phyloP scores from a whole-genome alignment of 2,329 filamentous ascomycete species.

The Bisporella sp. region DNA sequence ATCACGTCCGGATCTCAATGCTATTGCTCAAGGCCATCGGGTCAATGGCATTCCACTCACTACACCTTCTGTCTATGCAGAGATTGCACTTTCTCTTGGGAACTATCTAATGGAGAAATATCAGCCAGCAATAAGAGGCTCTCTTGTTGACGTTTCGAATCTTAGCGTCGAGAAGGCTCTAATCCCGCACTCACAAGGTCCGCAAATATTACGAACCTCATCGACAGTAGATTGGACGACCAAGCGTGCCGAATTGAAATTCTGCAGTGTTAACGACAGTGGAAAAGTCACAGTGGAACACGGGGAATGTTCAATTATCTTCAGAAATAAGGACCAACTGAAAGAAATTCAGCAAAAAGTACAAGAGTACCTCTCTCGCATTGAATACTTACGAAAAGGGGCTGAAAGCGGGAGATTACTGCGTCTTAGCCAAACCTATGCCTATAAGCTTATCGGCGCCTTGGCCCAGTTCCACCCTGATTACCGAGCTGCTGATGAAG shows the following conservation, averaged over 20 bases:
- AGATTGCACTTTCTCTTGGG: conserved; percentile 41
- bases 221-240: no score
- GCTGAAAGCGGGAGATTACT: no score
- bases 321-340: no score
- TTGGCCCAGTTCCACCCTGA: not conserved
- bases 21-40: conserved; percentile 48
- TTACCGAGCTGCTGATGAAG: not conserved
- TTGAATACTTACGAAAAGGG: no score
- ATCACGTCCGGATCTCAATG: conserved; percentile 44
- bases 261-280: not conserved
- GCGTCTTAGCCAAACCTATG: not conserved
- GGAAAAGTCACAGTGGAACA: no score
- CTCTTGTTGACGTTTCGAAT: not conserved
- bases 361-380: no score
- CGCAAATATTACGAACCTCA: no score
- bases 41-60: conserved; percentile 52
- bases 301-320: no score
- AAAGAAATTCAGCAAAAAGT: no score
- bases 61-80: conserved; percentile 46
- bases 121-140: not conserved
- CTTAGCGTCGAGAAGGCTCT: not conserved
- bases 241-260: not conserved
- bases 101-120: not conserved
- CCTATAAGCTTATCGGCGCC: not conserved
- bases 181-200: not conserved